Base-by-base conservation (phyloP, 2,329 filamentous ascomycete genomes). In the Venturia oleaginea region DNA sequence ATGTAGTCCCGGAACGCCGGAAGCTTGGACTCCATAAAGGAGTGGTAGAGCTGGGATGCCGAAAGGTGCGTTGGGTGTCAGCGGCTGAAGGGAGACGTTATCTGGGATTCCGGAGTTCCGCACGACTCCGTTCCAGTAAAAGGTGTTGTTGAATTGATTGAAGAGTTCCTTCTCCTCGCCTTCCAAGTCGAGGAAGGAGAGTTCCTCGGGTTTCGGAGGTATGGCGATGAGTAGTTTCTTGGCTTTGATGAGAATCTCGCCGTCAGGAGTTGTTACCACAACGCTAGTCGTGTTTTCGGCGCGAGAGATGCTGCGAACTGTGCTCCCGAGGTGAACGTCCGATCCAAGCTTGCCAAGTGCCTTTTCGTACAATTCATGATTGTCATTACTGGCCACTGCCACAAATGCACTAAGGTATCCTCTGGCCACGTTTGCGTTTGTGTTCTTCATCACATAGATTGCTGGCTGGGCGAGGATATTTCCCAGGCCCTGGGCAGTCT, bases 381-480 rank as follows among this genome's bases (percentile, higher is more conserved):
- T 69, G 64, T 72, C 66, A 5, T 64, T 59, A 24, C 63, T 64
- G 5, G 67, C 66, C n/a, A 64, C 51, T 34, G 65, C 65, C 40
- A 71, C 24, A 63, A 72, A 68, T 37, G 64, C 66, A 27, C 64
- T 63, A 6, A 46, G 42, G 42, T 19, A 46, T 46, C 42, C 42
- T 19, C 6, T 19, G 42, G 5, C 42, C 2, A 46, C n/a, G 15
- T 46, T 17, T 40, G 64, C 66, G 2, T 66, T 57, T 13, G 67
- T 57, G 55, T 68, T 67, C 11, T 48, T 65, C 54, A 68, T 19
- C 2, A 63, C 55, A 67, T 80, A 80, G 7, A 83, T 64, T 0
- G 78, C 78, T n/a, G 77, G 74, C 13, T 73, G 67, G 3, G 74
- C 72, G 5, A 79, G 70, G 43, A 81, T 72, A 66, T 82, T 76